Evolutionary conservation across 306 rosid genomes (phyloP).

Genomic region (Betula pendula): DNA sequence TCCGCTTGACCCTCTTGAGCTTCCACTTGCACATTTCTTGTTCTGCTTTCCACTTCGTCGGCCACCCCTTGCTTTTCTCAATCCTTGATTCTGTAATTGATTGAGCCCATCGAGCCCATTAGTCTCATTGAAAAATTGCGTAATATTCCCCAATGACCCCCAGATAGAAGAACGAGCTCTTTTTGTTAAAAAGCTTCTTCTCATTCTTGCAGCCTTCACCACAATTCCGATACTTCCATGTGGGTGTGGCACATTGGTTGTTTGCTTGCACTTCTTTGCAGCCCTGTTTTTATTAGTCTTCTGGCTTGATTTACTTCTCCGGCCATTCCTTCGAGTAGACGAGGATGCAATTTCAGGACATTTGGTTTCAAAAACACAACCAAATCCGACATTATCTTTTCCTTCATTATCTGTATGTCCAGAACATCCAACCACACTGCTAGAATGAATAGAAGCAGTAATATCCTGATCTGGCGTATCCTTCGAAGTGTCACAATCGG

Average conservation of each 20-base stretch:
- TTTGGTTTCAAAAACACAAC: constrained; percentile 40
- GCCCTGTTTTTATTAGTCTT: constrained; percentile 58
- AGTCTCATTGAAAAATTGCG: constrained; percentile 52
- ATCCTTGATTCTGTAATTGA: constrained; percentile 49
- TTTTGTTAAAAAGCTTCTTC: constrained; percentile 76
- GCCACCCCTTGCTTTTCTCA: constrained; percentile 49
- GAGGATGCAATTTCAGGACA: constrained; percentile 34
- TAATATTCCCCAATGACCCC: constrained; percentile 70
- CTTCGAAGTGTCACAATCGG: constrained; percentile 39
- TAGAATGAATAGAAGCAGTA: constrained; percentile 41
- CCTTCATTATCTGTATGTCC: constrained; percentile 44
- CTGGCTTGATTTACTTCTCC: constrained; percentile 48
- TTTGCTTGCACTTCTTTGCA: constrained; percentile 58
- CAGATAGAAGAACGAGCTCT: constrained; percentile 77
- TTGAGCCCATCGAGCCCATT: constrained; percentile 39
- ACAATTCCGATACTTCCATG: constrained; percentile 35
- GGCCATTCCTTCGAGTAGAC: constrained; percentile 56
- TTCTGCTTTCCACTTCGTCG: constrained; percentile 43
- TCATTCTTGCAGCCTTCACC: constrained; percentile 60
- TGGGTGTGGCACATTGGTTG: constrained; percentile 38
- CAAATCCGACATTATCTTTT: constrained; percentile 46
- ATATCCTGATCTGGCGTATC: constrained; percentile 39
- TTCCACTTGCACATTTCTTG: constrained; percentile 46
- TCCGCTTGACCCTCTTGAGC: constrained; percentile 44
- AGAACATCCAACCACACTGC: constrained; percentile 29